Conservation (phyloP, 2,329 filamentous ascomycete species). For the Metarhizium robertsii region DNA sequence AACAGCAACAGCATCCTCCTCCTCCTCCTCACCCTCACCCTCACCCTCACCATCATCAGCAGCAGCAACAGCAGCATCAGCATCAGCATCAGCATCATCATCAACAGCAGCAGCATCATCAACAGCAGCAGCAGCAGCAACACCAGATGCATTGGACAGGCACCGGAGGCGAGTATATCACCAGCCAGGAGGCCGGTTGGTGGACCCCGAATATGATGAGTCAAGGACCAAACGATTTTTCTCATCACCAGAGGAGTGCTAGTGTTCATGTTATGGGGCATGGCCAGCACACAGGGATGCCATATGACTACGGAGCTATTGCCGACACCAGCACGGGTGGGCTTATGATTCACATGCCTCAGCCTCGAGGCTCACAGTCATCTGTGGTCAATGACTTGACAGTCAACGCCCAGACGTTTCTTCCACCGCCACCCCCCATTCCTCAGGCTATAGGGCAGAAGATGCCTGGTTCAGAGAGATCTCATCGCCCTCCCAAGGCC, state of each 20-base stretch:
- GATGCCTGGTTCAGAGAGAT: slow-evolving; percentile 22
- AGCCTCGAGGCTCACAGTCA: slow-evolving; percentile 26
- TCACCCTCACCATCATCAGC: slow-evolving; percentile 10
- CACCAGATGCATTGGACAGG: slow-evolving; percentile 13
- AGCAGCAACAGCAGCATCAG: neutral
- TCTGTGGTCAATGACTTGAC: slow-evolving; percentile 26
- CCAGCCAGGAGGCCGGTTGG: slow-evolving; percentile 16
- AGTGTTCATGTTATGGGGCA: slow-evolving; percentile 31
- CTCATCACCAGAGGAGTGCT: slow-evolving; percentile 25
- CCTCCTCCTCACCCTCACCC: slow-evolving; percentile 11
- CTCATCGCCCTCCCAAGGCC: slow-evolving; percentile 39
- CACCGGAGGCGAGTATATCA: slow-evolving; percentile 19
- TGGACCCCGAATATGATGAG: slow-evolving; percentile 22
- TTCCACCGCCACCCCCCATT: slow-evolving; percentile 22
- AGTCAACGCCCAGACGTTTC: slow-evolving; percentile 24
- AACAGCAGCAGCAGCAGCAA: slow-evolving; percentile 16
- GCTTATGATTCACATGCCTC: slow-evolving; percentile 47
- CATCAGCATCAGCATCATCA: slow-evolving; percentile 5
- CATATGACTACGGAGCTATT: slow-evolving; percentile 28
- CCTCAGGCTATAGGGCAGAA: slow-evolving; percentile 6
- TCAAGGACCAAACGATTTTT: slow-evolving; percentile 16
- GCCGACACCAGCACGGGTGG: slow-evolving; percentile 25
- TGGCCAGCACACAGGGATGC: slow-evolving; percentile 28
- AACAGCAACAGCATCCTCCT: neutral
- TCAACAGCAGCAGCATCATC: slow-evolving; percentile 7